Base-by-base conservation (phyloP, 371 early-diverging fungal genomes). In the Haplosporangium sp. region DNA sequence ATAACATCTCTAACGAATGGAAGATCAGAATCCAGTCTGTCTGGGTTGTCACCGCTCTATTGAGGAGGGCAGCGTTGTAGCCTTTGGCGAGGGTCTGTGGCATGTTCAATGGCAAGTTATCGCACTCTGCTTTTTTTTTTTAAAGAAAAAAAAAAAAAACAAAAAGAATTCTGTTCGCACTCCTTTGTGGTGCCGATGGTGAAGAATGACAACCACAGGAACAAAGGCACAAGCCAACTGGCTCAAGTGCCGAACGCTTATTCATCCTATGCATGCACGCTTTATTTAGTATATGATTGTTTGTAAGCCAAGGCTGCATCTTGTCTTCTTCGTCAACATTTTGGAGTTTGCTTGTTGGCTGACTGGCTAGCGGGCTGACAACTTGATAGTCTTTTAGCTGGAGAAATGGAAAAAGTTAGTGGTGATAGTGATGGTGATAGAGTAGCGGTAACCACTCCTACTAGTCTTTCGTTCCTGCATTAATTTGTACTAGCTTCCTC, bases 11-110 rank as follows among this genome's bases (percentile, higher is more conserved):
- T 29, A 29, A 29, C 29, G 29, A 29, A 52, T 63, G 45, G 65
- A 67, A 37, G 65, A 81, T 40, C 84, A 83, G 54, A 86, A 86
- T 57, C 87, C 89, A 45, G 84, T 77, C 55, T 93, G 94, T 82
- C 85, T 88, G 61, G 93, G 93, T 20, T 94, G 93, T 69, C 77
- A 82, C 51, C 80, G 84, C 45, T 81, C 86, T 14, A 93, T 92
- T 69, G 93, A 93, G 68, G 91, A 91, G 53, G 93, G 94, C 16
- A 89, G 88, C 23, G 93, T 92, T 10, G 90, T 93, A 42, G 89
- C 91, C 53, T 92, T 94, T 80, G 92, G 92, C 45, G 92, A 93
- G 50, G 93, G 94, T 51, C 90, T 93, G 18, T 92, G 92, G 87
- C 93, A 92, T 74, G 83, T 91, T 64, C 87, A 90, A 59, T 91